Percentiles rank a stretch among this genome's conserved stretches.
These are phyloP conservation scores for Cystofilobasidium ferigula DNA, from an alignment of 768 basidiomycete species.

Conservation along the genomic window DNA sequence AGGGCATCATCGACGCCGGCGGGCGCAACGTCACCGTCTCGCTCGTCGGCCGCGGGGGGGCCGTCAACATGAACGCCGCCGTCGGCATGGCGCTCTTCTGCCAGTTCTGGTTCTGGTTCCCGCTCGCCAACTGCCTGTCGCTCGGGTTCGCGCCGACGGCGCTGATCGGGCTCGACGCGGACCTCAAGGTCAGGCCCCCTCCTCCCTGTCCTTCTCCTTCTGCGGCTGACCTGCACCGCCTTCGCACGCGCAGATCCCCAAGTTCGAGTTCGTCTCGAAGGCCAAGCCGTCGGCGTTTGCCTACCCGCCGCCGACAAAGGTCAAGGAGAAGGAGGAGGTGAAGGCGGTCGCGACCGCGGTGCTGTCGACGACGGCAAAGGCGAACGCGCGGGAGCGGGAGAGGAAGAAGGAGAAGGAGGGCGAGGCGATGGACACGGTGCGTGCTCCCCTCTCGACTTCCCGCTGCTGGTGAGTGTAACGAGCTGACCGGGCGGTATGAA, in stretches of 20 bases:
- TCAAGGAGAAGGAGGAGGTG: constrained; percentile 82
- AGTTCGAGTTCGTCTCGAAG: constrained; percentile 82
- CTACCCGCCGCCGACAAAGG: constrained; percentile 73
- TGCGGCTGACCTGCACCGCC: neutral
- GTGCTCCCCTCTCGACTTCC: constrained; percentile 30
- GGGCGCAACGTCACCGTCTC: constrained; percentile 93
- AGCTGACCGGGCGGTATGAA: neutral
- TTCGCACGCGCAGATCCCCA: constrained; percentile 55
- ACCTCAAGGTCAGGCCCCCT: constrained; percentile 49
- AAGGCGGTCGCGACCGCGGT: constrained; percentile 90
- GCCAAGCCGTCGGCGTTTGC: constrained; percentile 84
- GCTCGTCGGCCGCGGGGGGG: constrained; percentile 83
- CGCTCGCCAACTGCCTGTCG: constrained; percentile 82
- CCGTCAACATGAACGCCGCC: constrained; percentile 81
- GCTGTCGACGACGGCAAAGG: constrained; percentile 90
- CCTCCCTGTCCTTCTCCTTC: constrained; percentile 10
- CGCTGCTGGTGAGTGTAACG: no score
- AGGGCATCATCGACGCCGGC: constrained; percentile 95
- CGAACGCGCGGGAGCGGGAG: constrained; percentile 86
- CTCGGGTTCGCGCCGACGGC: constrained; percentile 91
- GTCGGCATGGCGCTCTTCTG: constrained; percentile 97
- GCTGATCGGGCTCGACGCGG: constrained; percentile 77
- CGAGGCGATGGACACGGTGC: constrained; percentile 67
- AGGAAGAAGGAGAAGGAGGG: constrained; percentile 53
- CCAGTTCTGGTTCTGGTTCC: constrained; percentile 99